These are phyloP conservation scores for Chaetomiaceae sp. DNA, from an alignment of 2,329 filamentous ascomycete genomes.

Conservation along the genomic window DNA sequence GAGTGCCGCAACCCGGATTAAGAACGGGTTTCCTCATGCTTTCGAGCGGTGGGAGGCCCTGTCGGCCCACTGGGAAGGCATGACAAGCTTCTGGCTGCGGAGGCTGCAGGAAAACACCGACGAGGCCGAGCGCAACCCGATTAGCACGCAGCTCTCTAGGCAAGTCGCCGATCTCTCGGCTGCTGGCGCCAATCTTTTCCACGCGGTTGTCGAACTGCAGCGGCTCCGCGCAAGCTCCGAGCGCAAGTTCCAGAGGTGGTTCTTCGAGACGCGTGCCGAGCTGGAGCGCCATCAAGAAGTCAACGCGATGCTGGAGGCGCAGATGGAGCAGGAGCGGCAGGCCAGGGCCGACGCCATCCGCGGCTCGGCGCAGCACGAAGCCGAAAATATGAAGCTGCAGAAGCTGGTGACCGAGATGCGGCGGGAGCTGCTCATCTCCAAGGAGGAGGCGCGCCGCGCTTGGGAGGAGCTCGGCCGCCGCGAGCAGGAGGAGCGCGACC, in stretches of 20 bases:
- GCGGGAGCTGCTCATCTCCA: constrained; percentile 88
- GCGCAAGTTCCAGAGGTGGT: constrained; percentile 97
- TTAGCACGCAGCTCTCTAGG: constrained; percentile 81
- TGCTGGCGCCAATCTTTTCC: constrained; percentile 92
- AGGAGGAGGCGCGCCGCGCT: constrained; percentile 87
- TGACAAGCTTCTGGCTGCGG: constrained; percentile 96
- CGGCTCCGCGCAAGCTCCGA: constrained; percentile 90
- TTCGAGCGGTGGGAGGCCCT: constrained; percentile 97
- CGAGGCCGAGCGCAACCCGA: constrained; percentile 72
- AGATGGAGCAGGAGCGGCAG: constrained; percentile 68
- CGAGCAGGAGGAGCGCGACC: constrained; percentile 87
- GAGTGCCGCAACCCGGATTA: constrained; percentile 36
- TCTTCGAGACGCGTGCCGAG: constrained; percentile 87
- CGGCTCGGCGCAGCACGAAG: constrained; percentile 59
- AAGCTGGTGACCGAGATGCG: constrained; percentile 84
- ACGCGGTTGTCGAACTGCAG: constrained; percentile 94
- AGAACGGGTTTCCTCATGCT: constrained; percentile 84
- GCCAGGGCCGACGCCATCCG: constrained; percentile 61
- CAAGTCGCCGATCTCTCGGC: constrained; percentile 97
- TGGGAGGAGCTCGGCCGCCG: constrained; percentile 95
- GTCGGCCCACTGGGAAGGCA: constrained; percentile 95
- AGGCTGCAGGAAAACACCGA: constrained; percentile 85
- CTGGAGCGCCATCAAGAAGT: constrained; percentile 79
- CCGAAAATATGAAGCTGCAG: constrained; percentile 63
- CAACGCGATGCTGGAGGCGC: constrained; percentile 70